Percentiles rank a stretch among this genome's conserved stretches.
These are phyloP conservation scores for Excoecaria cochinchinensis DNA, from an alignment of 345 rosid species.

Conservation along the genomic window DNA sequence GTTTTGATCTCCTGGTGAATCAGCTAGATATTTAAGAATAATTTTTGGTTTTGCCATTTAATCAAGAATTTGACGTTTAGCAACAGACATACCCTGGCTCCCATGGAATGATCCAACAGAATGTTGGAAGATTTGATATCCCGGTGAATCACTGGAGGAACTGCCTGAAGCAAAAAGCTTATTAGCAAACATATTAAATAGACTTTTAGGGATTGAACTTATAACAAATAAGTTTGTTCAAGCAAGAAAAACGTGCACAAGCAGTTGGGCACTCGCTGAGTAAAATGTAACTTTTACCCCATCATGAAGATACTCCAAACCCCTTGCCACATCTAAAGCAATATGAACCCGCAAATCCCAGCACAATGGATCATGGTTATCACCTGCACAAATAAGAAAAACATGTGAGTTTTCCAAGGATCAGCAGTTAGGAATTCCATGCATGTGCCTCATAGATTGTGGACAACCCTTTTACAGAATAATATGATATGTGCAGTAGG, in stretches of 20 bases:
- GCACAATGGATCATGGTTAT: conserved; percentile 50
- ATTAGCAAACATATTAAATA: background rate
- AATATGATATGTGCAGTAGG: background rate
- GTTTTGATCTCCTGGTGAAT: no score
- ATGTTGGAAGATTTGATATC: conserved; percentile 96
- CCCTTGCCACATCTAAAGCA: conserved; percentile 91
- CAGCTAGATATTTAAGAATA: background rate
- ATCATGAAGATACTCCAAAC: conserved; percentile 98
- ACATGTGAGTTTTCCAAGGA: conserved; percentile 2
- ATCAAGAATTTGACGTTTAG: conserved; percentile 1
- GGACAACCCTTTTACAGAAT: background rate
- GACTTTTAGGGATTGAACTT: background rate
- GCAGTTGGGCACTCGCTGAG: background rate
- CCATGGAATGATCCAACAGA: conserved; percentile 90
- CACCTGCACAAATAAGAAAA: conserved; percentile 46
- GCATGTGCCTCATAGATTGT: no score
- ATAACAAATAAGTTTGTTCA: background rate
- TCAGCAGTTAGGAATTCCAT: background rate
- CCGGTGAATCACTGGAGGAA: conserved; percentile 93
- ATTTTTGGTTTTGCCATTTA: background rate
- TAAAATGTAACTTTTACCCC: conserved; percentile 54
- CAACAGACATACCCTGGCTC: conserved; percentile 71
- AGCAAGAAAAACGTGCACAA: background rate
- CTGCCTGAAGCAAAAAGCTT: conserved; percentile 56
- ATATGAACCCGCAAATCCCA: conserved; percentile 89